These are phyloP conservation scores for Termitomyces sp. DNA, from an alignment of 768 basidiomycete species.

Conservation along the genomic window DNA sequence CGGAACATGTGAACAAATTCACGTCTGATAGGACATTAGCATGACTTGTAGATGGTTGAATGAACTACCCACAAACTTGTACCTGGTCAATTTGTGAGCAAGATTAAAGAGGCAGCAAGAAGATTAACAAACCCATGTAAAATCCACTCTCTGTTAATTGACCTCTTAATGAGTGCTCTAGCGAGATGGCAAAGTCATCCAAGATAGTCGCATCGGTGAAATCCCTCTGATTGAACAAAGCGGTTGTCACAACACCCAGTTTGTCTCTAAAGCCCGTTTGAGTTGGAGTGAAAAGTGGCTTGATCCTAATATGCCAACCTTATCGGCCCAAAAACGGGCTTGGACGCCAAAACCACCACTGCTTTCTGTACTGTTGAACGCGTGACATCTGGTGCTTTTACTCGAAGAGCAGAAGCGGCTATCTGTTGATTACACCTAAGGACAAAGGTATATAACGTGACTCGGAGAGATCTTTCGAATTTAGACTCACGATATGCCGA, in stretches of 20 bases:
- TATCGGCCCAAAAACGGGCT: slow-evolving; percentile 92
- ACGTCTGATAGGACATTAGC: slow-evolving; percentile 46
- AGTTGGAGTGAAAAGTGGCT: not conserved
- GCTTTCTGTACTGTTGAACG: slow-evolving; percentile 97
- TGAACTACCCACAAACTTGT: slow-evolving; percentile 57
- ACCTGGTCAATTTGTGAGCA: slow-evolving; percentile 36
- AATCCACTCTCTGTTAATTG: slow-evolving; percentile 91
- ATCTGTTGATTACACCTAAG: slow-evolving; percentile 94
- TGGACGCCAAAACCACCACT: slow-evolving; percentile 88
- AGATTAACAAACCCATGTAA: slow-evolving; percentile 77
- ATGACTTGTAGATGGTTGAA: not conserved
- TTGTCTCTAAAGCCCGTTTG: slow-evolving; percentile 58
- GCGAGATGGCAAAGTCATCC: slow-evolving; percentile 78
- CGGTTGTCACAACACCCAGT: slow-evolving; percentile 89
- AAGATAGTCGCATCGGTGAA: slow-evolving; percentile 86
- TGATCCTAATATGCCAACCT: slow-evolving; percentile 41
- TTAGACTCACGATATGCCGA: slow-evolving; percentile 88
- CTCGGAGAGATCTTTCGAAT: not conserved
- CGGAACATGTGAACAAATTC: slow-evolving; percentile 94
- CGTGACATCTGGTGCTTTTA: slow-evolving; percentile 83
- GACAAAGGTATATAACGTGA: not conserved
- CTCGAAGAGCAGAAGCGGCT: slow-evolving; percentile 69
- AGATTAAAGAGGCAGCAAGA: not conserved
- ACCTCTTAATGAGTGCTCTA: slow-evolving; percentile 71
- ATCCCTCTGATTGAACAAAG: slow-evolving; percentile 87